phyloP scores from a whole-genome alignment of 1,284 basidiomycete genomes.

The Caloboletus firmus region DNA sequence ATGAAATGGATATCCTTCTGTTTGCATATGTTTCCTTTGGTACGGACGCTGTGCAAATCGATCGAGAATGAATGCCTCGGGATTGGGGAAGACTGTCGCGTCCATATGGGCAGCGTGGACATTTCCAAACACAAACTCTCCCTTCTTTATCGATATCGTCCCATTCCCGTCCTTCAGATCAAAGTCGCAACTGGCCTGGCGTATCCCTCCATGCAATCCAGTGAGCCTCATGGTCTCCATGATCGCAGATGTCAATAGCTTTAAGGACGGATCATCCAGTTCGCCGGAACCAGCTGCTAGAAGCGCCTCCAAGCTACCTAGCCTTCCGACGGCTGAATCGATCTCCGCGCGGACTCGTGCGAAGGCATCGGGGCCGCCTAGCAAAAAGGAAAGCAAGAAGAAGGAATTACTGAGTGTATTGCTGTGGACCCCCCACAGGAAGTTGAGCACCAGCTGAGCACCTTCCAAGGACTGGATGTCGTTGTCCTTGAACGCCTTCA shows the following conservation, averaged over 20 bases:
- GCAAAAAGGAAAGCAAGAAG: constrained; percentile 23
- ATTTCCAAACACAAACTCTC: constrained; percentile 23
- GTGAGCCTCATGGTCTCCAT: constrained; percentile 33
- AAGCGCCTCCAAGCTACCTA: constrained; percentile 12
- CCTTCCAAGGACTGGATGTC: constrained; percentile 18
- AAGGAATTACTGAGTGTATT: constrained; percentile 21
- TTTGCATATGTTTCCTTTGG: constrained; percentile 21
- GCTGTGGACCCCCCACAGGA: constrained; percentile 30
- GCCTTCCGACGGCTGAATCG: constrained; percentile 18
- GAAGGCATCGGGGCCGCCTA: constrained; percentile 14
- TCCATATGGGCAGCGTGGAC: constrained; percentile 26
- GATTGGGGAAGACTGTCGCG: constrained; percentile 9
- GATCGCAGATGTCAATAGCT: constrained; percentile 29
- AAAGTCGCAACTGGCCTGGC: constrained; percentile 21
- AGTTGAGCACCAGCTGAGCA: constrained; percentile 22
- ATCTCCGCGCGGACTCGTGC: constrained; percentile 23
- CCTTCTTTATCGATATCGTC: constrained; percentile 18
- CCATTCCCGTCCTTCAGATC: constrained; percentile 11
- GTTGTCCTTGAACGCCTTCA: constrained; percentile 20
- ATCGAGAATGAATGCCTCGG: constrained; percentile 20
- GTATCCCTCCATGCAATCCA: constrained; percentile 14
- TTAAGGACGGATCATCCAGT: constrained; percentile 22
- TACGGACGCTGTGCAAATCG: constrained; percentile 25
- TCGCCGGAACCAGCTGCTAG: constrained; percentile 12
- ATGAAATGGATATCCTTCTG: constrained; percentile 19